phyloP scores from a whole-genome alignment of 2,329 filamentous ascomycete species.

The Akanthomyces muscarius region DNA sequence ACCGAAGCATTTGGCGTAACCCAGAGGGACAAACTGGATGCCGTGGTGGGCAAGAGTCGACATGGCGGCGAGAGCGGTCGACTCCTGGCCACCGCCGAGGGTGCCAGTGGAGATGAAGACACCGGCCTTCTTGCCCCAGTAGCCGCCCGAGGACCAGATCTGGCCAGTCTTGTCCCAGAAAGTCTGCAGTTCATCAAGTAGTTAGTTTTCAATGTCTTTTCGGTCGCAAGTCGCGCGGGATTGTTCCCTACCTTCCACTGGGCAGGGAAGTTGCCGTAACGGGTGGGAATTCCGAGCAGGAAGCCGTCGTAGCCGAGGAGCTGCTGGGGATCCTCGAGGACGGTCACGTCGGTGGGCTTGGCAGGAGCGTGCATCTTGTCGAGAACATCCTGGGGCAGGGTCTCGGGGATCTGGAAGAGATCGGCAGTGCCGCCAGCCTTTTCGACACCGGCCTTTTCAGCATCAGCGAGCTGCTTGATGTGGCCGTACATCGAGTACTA shows the following conservation, averaged over 20 bases:
- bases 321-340: conserved; percentile 52
- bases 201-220: neutral
- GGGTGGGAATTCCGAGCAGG: conserved; percentile 90
- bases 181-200: conserved; percentile 30
- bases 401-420: conserved; percentile 86
- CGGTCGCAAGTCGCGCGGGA: no score
- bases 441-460: conserved; percentile 87
- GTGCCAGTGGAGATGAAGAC: conserved; percentile 86
- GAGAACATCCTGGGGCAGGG: conserved; percentile 77
- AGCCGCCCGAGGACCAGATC: conserved; percentile 75
- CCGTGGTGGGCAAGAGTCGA: conserved; percentile 90
- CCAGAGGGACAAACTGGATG: conserved; percentile 92
- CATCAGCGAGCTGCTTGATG: conserved; percentile 76
- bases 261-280: conserved; percentile 94
- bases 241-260: conserved; percentile 70
- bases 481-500: conserved; percentile 96
- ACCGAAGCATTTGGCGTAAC: conserved; percentile 76
- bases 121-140: conserved; percentile 84
- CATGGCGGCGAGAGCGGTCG: conserved; percentile 74
- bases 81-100: conserved; percentile 87
- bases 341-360: conserved; percentile 64
- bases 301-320: conserved; percentile 81
- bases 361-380: conserved; percentile 84
- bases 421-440: conserved; percentile 78
- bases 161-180: conserved; percentile 89